Conservation (phyloP, 148 eudicot genomes). For the Fagopyrum tataricum region DNA sequence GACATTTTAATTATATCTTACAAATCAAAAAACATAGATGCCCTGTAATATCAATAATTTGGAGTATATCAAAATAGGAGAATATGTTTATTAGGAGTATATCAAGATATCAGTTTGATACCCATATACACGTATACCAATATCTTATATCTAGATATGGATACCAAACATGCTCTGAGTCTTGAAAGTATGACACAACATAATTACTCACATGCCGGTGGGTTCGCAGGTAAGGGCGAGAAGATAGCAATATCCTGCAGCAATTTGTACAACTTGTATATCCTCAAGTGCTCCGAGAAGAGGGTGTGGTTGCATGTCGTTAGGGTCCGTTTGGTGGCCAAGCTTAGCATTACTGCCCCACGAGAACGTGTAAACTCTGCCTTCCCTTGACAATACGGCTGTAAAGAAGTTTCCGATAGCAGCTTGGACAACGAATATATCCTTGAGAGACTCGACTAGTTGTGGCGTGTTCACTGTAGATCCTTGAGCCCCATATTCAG, state of each 20-base stretch:
- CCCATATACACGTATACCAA: no score
- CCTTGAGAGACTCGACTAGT: conserved; percentile 76
- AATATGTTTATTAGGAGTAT: no score
- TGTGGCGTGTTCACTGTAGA: conserved; percentile 56
- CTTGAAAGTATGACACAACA: neutral
- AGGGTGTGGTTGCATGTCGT: conserved; percentile 66
- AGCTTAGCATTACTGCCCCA: conserved; percentile 80
- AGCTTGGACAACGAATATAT: conserved; percentile 92
- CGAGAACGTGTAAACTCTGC: conserved; percentile 81
- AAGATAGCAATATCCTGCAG: conserved; percentile 94
- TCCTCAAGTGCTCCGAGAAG: conserved; percentile 75
- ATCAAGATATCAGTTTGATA: no score
- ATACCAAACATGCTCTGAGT: neutral
- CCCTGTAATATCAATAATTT: neutral
- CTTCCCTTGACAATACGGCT: conserved; percentile 88
- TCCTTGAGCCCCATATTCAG: conserved; percentile 68
- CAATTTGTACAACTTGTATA: conserved; percentile 81
- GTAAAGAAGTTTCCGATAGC: conserved; percentile 94
- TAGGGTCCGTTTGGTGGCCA: conserved; percentile 79
- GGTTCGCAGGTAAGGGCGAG: conserved; percentile 91
- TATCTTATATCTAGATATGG: no score
- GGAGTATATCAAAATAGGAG: no score
- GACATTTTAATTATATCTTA: neutral
- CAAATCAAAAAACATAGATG: neutral
- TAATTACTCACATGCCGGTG: conserved; percentile 67